phyloP scores from a whole-genome alignment of 1,139 yeast genomes.

The Suhomyces bolitotheri region DNA sequence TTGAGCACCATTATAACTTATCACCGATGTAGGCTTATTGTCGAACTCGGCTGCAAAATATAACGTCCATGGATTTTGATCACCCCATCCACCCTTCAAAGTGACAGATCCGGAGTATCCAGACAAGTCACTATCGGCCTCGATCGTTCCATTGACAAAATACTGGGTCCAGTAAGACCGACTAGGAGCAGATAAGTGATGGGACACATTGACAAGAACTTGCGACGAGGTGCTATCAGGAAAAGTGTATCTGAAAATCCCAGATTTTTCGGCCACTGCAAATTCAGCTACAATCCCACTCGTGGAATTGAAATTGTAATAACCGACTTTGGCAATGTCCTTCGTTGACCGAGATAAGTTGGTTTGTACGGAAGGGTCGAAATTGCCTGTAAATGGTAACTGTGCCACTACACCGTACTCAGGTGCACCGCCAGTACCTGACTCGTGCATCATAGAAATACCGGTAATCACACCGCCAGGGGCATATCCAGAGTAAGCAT shows the following conservation, averaged over 20 bases:
- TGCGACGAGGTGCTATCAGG: constrained; percentile 15
- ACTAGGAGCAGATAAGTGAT: constrained; percentile 27
- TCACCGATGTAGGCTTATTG: constrained; percentile 15
- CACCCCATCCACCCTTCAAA: constrained; percentile 36
- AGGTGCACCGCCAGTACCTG: constrained; percentile 44
- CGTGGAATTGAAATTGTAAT: not conserved
- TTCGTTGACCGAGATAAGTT: constrained; percentile 16
- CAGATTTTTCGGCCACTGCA: not conserved
- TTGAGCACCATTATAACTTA: constrained; percentile 16
- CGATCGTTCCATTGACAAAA: constrained; percentile 28
- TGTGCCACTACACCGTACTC: constrained; percentile 36
- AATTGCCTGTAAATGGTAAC: constrained; percentile 25
- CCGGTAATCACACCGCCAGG: constrained; percentile 32
- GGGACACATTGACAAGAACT: constrained; percentile 29
- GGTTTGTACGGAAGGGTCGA: constrained; percentile 18
- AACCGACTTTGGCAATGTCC: constrained; percentile 15
- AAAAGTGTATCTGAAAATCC: not conserved
- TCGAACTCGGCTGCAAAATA: constrained; percentile 33
- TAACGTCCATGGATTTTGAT: constrained; percentile 29
- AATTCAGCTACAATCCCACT: not conserved
- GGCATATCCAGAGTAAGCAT: constrained; percentile 38
- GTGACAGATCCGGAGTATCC: constrained; percentile 28
- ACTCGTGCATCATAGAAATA: constrained; percentile 41
- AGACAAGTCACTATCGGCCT: constrained; percentile 17
- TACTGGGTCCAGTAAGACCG: constrained; percentile 37